Evolutionary conservation across 768 basidiomycete genomes (phyloP), one percentile per base, ranked within the genome.

Genomic region (Lactifluus pinguis): DNA sequence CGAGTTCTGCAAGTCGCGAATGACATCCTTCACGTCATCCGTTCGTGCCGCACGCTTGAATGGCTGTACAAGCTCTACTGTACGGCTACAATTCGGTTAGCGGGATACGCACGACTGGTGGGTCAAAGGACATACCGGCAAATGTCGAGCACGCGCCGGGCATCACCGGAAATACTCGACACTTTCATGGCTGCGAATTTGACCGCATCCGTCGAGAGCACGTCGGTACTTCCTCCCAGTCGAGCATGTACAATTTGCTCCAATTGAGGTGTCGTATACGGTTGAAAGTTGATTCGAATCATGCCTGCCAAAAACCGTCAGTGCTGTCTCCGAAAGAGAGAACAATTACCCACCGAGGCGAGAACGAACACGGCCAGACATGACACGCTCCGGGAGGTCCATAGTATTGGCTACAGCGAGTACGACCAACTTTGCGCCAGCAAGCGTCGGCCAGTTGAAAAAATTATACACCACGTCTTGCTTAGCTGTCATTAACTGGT

Each of bases 401-500:
- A 97, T 95, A 34, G 95, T 94, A 70, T 98, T 99, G 7, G 97
- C 97, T 1, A 99, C 94, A 0, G 97, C 95, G 53, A 99, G 82
- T 2, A 99, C 97, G 54, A 98, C 85, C 6, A 99, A 80, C 71
- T 89, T 91, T 60, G 92, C 94, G 19, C 84, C 85, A 0, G 82
- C 79, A 53, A 97, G 77, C 4, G 94, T 95, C 2, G 97, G 97
- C 95, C 97, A 99, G 71, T 99, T 98, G 80, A 98, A 98, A 74
- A 99, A 98, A 69, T 98, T 98, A 74, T 99, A 99, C 21, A 99
- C 89, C 10, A 99, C 95, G 60, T 99, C 95, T 71, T 99, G 95
- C 70, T 97, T 97, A 17, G 88, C 78, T 1, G 95, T 98, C 67
- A 98, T 84, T 32, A 99, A 80, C 71, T 98, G 97, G 73, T 99